A percentile compares a stretch with the other conserved stretches of the same genome.
These are phyloP conservation scores for Neurospora sp. DNA, from an alignment of 495 filamentous ascomycete species.

Conservation along the genomic window DNA sequence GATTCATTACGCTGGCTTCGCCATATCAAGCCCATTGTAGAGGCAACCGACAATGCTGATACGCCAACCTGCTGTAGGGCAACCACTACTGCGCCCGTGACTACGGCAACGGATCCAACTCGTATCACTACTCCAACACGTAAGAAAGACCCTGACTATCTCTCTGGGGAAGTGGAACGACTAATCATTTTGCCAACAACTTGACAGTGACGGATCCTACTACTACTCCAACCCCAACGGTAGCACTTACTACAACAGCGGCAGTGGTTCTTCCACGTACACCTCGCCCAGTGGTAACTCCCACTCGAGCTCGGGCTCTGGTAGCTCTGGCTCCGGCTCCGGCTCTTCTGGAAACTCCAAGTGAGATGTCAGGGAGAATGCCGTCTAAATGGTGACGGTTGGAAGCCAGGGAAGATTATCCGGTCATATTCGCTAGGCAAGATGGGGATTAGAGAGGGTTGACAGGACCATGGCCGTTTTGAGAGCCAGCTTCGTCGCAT, in stretches of 20 bases:
- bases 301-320: slow-evolving; percentile 1
- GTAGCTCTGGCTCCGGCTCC: slow-evolving; percentile 13
- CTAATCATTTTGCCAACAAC: not conserved
- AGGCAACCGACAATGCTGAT: not conserved
- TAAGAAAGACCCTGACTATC: not conserved
- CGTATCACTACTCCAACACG: slow-evolving; percentile 6
- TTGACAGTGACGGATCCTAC: slow-evolving; percentile 42
- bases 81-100: slow-evolving; percentile 36
- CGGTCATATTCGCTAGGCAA: not conserved
- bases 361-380: not conserved
- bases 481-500: not conserved
- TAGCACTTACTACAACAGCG: slow-evolving; percentile 37
- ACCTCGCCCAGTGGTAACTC: slow-evolving; percentile 26
- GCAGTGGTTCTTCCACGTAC: slow-evolving; percentile 33
- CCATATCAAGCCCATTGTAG: not conserved
- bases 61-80: slow-evolving; percentile 19
- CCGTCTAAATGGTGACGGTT: not conserved
- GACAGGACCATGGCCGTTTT: not conserved
- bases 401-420: not conserved
- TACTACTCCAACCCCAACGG: slow-evolving; percentile 50
- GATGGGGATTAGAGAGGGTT: not conserved
- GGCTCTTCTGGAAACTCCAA: not conserved
- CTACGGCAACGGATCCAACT: slow-evolving; percentile 12
- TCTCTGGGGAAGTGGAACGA: not conserved
- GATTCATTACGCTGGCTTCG: not conserved